Base-by-base conservation (phyloP, 2,329 filamentous ascomycete species). In the Stromatinia cepivora region DNA sequence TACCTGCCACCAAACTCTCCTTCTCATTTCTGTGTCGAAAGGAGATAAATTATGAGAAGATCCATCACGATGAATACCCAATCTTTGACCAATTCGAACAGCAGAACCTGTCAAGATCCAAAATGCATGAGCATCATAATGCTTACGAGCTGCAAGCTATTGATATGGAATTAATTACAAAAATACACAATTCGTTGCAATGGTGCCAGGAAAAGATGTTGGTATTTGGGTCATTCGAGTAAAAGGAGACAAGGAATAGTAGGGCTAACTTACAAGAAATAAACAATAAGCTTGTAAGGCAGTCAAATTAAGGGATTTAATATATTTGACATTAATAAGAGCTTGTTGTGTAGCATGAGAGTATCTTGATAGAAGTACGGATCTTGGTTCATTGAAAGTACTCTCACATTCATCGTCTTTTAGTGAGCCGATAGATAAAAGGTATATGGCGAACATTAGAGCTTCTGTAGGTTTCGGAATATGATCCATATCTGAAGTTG, bases 211-310 rank as follows among this genome's bases (percentile, higher is more conserved):
- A 17, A 42, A 17, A 4, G 22, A 20, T 11, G 20, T 31, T 31
- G 56, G 68, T 15, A 66, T 22, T 3, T 3, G 22, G 6, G 20
- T n/a, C 17, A 9, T 46, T 25, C 11, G 39, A 42, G 69, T 53
- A 20, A 64, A 46, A 50, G 39, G 53, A 50, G 20, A 36, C 52
- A 28, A 22, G 4, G 20, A 4, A 11, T 34, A 31, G 8, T 53
- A 31, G 25, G 1, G 10, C n/a, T 13, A 34, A 76, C 83, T 80
- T 82, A 90, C 87, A 69, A 91, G 81, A 74, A 90, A 92, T 20
- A 92, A 80, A 7, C 89, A 80, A 67, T 88, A 88, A 1, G 90
- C 90, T 77, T 93, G 90, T 42, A 93, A 79, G 4, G 90, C 84
- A 69, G 86, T 84, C 10, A 91, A 77, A 71, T 92, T 90, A 1